Conservation (phyloP, 2,329 filamentous ascomycete species). For the Diplodia intermedia region DNA sequence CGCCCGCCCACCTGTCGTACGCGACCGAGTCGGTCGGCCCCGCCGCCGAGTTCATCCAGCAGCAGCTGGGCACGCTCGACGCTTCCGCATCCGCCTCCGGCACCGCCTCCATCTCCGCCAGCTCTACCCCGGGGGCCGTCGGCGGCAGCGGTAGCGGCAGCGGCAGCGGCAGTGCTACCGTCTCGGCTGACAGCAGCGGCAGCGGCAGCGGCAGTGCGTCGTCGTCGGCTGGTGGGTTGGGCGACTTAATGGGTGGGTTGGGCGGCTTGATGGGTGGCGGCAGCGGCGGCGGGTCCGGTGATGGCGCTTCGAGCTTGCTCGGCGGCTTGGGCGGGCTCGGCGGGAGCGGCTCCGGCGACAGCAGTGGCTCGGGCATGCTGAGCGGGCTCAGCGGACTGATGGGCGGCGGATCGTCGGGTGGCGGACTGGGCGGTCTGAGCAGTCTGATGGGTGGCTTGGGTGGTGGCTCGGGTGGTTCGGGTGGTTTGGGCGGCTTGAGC, state of each 20-base stretch:
- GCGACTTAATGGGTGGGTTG: conserved; percentile 36
- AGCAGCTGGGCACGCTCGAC: conserved; percentile 3
- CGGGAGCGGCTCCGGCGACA: conserved; percentile 24
- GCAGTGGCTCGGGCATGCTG: neutral
- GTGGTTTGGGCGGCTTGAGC: neutral
- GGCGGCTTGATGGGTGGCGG: conserved; percentile 34
- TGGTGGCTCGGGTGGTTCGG: conserved; percentile 58
- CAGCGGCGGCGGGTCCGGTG: conserved; percentile 36
- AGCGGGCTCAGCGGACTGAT: neutral
- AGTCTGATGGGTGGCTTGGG: conserved; percentile 57
- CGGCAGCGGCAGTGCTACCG: conserved; percentile 77
- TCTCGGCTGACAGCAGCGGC: conserved; percentile 73
- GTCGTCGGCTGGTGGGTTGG: conserved; percentile 62
- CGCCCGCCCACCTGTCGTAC: conserved; percentile 23
- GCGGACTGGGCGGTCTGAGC: neutral
- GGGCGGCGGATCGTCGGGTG: neutral
- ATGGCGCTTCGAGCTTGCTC: conserved; percentile 40
- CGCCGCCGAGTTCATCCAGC: conserved; percentile 20
- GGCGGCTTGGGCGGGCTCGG: conserved; percentile 38
- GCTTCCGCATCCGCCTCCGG: neutral
- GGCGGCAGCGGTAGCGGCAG: neutral
- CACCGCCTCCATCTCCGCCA: no score
- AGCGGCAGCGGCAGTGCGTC: conserved; percentile 78
- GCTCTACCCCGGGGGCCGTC: conserved; percentile 53
- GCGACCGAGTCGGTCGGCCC: conserved; percentile 4